These are phyloP conservation scores for Shiraia bambusicola DNA, from an alignment of 2,329 filamentous ascomycete species.

Conservation along the genomic window DNA sequence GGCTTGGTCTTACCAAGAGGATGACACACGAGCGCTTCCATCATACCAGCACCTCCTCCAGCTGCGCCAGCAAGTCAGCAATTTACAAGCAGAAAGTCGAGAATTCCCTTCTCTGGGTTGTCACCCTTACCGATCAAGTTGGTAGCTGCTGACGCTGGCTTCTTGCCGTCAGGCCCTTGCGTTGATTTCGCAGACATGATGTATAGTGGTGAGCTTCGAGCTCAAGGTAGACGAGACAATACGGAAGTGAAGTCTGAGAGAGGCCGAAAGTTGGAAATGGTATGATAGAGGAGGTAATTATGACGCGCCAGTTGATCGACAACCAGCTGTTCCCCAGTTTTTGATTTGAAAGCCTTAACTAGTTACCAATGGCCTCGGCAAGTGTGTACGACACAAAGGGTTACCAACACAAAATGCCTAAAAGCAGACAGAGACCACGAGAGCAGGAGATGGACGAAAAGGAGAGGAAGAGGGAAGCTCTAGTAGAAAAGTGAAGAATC, in stretches of 20 bases:
- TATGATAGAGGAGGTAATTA: conserved; percentile 7
- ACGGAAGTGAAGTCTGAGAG: neutral
- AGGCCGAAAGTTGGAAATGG: neutral
- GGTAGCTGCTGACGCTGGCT: conserved; percentile 80
- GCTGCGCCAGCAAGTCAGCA: conserved; percentile 56
- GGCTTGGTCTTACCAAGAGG: conserved; percentile 68
- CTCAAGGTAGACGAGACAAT: conserved; percentile 2
- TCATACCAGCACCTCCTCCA: conserved; percentile 96
- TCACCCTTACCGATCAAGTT: conserved; percentile 78
- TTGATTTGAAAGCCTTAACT: conserved; percentile 21
- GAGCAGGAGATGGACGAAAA: conserved; percentile 5
- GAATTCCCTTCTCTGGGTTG: conserved; percentile 1
- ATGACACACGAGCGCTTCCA: conserved; percentile 96
- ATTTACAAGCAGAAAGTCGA: neutral
- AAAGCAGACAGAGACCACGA: conserved; percentile 8
- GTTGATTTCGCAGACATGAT: conserved; percentile 62
- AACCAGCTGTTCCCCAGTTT: conserved; percentile 11
- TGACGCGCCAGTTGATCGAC: conserved; percentile 14
- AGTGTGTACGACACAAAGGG: conserved; percentile 21
- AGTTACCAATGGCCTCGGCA: conserved; percentile 20
- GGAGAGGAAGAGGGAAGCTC: conserved; percentile 7
- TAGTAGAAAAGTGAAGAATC: conserved; percentile 10
- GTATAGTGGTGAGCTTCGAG: conserved; percentile 12
- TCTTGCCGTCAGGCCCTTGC: conserved; percentile 63
- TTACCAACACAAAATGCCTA: conserved; percentile 4